These are phyloP conservation scores for Zymoseptoria ardabiliae DNA, from an alignment of 2,329 filamentous ascomycete species.

Conservation along the genomic window DNA sequence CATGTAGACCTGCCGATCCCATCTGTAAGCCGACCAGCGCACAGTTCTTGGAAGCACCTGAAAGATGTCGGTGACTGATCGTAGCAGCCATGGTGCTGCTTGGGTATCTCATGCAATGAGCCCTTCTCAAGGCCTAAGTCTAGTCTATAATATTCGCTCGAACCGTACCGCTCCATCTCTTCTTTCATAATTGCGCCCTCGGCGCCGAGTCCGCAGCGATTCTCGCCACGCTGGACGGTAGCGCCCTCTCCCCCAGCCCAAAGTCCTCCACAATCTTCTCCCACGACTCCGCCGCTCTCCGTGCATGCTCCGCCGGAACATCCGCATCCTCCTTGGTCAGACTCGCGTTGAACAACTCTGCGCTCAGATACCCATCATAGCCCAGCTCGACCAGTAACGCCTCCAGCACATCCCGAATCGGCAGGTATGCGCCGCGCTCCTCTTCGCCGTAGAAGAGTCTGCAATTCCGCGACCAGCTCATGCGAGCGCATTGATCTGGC, in stretches of 20 bases:
- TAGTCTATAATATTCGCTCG: not conserved
- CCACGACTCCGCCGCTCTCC: constrained; percentile 47
- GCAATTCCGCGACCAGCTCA: constrained; percentile 75
- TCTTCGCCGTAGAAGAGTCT: constrained; percentile 60
- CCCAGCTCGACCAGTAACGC: constrained; percentile 58
- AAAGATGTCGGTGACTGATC: not conserved
- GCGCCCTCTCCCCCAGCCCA: constrained; percentile 5
- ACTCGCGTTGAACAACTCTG: constrained; percentile 60
- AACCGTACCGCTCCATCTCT: not conserved
- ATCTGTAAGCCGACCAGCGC: no score
- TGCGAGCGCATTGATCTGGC: constrained; percentile 52
- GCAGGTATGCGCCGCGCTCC: constrained; percentile 59
- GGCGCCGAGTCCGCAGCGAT: not conserved
- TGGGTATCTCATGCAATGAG: not conserved
- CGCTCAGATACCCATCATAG: constrained; percentile 62
- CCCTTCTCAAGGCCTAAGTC: not conserved
- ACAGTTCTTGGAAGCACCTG: not conserved
- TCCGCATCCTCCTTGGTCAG: constrained; percentile 47
- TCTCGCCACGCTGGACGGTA: not conserved
- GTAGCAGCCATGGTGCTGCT: not conserved
- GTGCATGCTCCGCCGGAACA: constrained; percentile 50
- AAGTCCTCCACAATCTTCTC: constrained; percentile 39
- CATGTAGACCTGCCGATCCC: no score
- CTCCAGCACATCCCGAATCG: constrained; percentile 53
- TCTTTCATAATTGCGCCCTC: not conserved